A percentile compares a stretch with the other conserved stretches of the same genome.
Evolutionary conservation across 306 rosid species (phyloP).

Genomic region (Oemleria cerasiformis): DNA sequence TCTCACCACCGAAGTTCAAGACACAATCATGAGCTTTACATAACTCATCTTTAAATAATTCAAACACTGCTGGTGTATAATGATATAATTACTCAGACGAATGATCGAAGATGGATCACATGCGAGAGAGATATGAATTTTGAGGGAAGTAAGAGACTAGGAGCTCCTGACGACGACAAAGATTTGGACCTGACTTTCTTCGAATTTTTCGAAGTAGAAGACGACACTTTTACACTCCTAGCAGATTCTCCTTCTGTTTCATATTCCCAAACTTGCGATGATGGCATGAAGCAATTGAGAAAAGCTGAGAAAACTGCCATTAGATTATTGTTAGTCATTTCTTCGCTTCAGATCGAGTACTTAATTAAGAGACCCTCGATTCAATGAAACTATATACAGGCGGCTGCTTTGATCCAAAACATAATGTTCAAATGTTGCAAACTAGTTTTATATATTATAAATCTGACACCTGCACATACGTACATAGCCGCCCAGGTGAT

Average conservation of each 20-base stretch:
- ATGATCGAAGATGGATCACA: background rate
- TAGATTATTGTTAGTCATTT: too few species aligned
- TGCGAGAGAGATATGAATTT: slow-evolving; percentile 1
- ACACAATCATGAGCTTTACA: background rate
- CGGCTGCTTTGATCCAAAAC: too few species aligned
- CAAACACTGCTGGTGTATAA: background rate
- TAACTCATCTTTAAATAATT: background rate
- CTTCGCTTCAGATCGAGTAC: too few species aligned
- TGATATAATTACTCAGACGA: too few species aligned
- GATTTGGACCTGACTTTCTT: background rate
- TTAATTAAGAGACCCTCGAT: background rate
- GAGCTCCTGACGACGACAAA: slow-evolving; percentile 14
- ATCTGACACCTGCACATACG: too few species aligned
- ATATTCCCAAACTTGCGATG: slow-evolving; percentile 9
- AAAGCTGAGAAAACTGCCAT: background rate
- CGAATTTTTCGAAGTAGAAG: background rate
- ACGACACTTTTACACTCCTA: background rate
- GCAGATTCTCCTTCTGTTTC: background rate
- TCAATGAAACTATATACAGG: too few species aligned
- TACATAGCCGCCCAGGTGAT: too few species aligned
- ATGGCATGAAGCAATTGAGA: background rate
- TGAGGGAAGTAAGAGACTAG: slow-evolving; percentile 10
- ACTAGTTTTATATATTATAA: too few species aligned
- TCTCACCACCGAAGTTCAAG: background rate
- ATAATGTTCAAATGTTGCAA: too few species aligned